Evolutionary conservation across 306 rosid genomes (phyloP).

Genomic region (Mimosa pudica): DNA sequence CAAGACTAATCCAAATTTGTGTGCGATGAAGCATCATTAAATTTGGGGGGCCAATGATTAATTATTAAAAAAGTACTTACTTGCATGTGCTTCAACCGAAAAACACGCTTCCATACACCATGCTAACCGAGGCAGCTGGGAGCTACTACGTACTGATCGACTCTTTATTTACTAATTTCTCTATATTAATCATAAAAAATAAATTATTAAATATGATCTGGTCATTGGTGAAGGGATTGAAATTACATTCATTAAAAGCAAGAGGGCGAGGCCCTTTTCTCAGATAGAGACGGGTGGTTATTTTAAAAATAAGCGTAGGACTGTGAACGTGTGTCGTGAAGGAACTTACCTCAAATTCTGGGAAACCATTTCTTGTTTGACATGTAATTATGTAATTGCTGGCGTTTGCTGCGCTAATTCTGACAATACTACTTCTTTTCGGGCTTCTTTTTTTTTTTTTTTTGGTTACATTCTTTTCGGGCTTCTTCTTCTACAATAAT

Average conservation of each 20-base stretch:
- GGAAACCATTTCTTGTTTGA: conserved; percentile 24
- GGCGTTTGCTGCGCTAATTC: background rate
- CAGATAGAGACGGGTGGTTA: background rate
- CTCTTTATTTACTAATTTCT: background rate
- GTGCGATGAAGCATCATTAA: background rate
- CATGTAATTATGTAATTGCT: background rate
- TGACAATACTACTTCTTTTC: too few species aligned
- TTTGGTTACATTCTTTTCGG: too few species aligned
- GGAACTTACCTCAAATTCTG: conserved; percentile 19
- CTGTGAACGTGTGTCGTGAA: background rate
- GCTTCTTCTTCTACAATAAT: background rate
- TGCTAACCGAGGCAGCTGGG: conserved; percentile 35
- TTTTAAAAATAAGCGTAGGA: background rate
- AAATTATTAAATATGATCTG: background rate
- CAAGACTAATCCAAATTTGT: conserved; percentile 1
- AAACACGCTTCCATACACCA: conserved; percentile 40
- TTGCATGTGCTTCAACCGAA: conserved; percentile 54
- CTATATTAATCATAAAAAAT: too few species aligned
- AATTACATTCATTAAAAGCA: background rate
- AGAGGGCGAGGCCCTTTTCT: background rate
- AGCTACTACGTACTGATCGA: conserved; percentile 2
- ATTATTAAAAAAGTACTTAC: background rate
- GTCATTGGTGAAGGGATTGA: background rate
- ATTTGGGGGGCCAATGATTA: background rate
- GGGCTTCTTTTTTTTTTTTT: too few species aligned